Evolutionary conservation across 2,329 filamentous ascomycete species (phyloP).

Genomic region (Dothideomycetidae sp.): DNA sequence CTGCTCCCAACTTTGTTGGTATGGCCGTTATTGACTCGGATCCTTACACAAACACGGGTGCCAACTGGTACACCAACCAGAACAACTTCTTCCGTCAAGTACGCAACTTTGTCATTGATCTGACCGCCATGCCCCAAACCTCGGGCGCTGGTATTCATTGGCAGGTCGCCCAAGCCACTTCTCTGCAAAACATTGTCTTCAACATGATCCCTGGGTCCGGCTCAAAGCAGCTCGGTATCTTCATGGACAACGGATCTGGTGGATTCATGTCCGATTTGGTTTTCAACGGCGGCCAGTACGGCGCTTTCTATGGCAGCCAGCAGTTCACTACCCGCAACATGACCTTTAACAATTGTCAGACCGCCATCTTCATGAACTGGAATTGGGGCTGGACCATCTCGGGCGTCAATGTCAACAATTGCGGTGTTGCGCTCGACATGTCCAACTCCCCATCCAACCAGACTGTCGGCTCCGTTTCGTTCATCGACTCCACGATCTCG

Average conservation of each 20-base stretch:
- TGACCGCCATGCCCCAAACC: conserved; percentile 24
- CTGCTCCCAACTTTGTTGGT: conserved; percentile 48
- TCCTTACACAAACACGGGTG: conserved; percentile 52
- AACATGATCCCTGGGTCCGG: conserved; percentile 35
- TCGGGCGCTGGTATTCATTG: conserved; percentile 35
- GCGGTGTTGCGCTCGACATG: conserved; percentile 36
- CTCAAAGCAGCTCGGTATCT: conserved; percentile 43
- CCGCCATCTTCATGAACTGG: conserved; percentile 41
- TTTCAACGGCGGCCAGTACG: conserved; percentile 47
- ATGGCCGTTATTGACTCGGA: conserved; percentile 85
- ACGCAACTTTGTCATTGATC: conserved; percentile 40
- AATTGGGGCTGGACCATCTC: conserved; percentile 39
- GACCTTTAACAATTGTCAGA: conserved; percentile 35
- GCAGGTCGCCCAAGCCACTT: conserved; percentile 43
- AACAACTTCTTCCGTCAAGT: conserved; percentile 44
- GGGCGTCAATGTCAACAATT: conserved; percentile 33
- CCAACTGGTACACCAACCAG: conserved; percentile 39
- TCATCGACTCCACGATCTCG: conserved; percentile 66
- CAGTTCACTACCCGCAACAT: conserved; percentile 43
- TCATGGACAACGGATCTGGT: conserved; percentile 46
- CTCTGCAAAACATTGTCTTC: conserved; percentile 48
- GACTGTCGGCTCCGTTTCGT: conserved; percentile 70
- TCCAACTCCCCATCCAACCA: conserved; percentile 38
- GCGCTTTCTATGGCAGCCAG: conserved; percentile 48
- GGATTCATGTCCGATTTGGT: conserved; percentile 45